A percentile compares a stretch with the other conserved stretches of the same genome.
phyloP scores from a whole-genome alignment of 2,329 filamentous ascomycete genomes.

The Chalaropsis thielavioides region DNA sequence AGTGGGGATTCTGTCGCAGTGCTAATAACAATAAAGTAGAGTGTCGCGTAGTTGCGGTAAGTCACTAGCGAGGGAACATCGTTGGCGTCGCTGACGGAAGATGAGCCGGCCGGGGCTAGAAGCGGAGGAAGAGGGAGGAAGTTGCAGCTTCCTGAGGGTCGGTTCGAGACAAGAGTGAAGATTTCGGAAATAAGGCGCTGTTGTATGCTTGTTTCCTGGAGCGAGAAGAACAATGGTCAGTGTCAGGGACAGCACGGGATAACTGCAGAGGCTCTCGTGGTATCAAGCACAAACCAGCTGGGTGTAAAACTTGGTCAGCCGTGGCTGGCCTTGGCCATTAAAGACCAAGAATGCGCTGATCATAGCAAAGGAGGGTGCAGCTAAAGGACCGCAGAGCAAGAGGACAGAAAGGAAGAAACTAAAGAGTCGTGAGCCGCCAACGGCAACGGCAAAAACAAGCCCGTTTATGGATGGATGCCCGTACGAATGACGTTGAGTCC shows the following conservation, averaged over 20 bases:
- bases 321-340: conserved; percentile 93
- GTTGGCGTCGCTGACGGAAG: conserved; percentile 51
- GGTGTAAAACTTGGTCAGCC: conserved; percentile 96
- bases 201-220: conserved; percentile 87
- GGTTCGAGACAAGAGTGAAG: conserved; percentile 86
- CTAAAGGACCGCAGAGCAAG: neutral
- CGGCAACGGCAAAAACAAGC: neutral
- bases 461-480: neutral
- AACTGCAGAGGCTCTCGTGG: neutral
- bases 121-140: conserved; percentile 71
- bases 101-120: conserved; percentile 46
- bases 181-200: conserved; percentile 95
- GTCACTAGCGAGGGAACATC: conserved; percentile 92
- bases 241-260: neutral
- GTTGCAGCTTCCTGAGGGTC: conserved; percentile 85
- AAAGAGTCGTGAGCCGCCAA: neutral
- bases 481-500: neutral
- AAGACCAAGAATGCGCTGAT: conserved; percentile 98
- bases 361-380: conserved; percentile 41
- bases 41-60: conserved; percentile 93
- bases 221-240: neutral
- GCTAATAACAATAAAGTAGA: conserved; percentile 97
- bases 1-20: conserved; percentile 93
- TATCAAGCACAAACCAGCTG: conserved; percentile 52
- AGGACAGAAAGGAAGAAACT: neutral